Evolutionary conservation across 2,329 filamentous ascomycete species (phyloP).

Genomic region (Cercospora janseana): DNA sequence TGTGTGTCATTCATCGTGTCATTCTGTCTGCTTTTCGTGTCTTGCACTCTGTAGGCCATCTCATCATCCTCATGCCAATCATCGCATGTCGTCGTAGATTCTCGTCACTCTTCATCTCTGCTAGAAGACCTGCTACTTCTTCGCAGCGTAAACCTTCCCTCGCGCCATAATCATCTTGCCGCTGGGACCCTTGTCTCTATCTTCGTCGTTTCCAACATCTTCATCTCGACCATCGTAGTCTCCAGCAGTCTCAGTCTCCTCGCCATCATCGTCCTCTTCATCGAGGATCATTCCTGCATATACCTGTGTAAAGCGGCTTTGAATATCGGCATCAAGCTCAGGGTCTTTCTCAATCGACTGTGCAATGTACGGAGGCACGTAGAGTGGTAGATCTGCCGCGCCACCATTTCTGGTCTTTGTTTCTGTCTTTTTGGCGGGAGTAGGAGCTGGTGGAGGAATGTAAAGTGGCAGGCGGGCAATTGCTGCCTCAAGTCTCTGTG

Average conservation of each 20-base stretch:
- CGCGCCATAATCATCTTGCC: background rate
- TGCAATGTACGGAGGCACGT: background rate
- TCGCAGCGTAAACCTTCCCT: background rate
- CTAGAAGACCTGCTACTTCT: background rate
- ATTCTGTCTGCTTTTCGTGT: background rate
- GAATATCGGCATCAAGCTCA: background rate
- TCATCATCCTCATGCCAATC: background rate
- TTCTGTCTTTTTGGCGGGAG: background rate
- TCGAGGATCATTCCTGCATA: too few species aligned
- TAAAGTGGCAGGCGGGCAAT: background rate
- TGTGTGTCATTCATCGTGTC: background rate
- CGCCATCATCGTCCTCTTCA: background rate
- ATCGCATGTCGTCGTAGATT: background rate
- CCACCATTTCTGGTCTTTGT: too few species aligned
- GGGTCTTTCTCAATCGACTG: constrained; percentile 1
- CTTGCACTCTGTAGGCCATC: background rate
- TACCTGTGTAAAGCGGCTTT: too few species aligned
- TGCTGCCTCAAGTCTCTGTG: background rate
- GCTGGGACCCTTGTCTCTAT: background rate
- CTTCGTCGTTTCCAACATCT: background rate
- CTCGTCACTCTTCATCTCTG: background rate
- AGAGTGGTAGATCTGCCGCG: background rate
- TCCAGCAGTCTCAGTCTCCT: background rate
- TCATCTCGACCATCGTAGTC: background rate
- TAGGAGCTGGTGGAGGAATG: background rate